Percentiles rank a stretch among this genome's conserved stretches.
These are phyloP conservation scores for Pulchroboletus neoregius DNA, from an alignment of 1,284 basidiomycete genomes.

Conservation along the genomic window DNA sequence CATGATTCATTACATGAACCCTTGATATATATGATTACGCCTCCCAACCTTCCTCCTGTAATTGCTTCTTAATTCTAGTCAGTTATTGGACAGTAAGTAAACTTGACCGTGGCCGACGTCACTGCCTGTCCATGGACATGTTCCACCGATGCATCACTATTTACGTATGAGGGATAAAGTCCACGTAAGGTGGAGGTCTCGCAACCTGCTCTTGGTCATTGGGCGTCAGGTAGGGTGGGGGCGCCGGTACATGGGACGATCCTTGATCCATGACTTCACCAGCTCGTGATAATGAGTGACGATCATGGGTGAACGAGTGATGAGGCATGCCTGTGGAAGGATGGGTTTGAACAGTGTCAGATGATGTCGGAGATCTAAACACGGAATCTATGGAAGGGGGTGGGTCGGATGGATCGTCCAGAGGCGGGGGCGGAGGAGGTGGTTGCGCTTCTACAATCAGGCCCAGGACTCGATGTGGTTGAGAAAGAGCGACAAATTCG, in stretches of 20 bases:
- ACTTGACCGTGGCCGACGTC: neutral
- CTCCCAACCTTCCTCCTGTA: slow-evolving; percentile 21
- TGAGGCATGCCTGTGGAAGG: slow-evolving; percentile 35
- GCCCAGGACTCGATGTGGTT: slow-evolving; percentile 54
- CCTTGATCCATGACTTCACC: slow-evolving; percentile 33
- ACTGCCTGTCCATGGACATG: neutral
- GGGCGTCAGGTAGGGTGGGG: slow-evolving; percentile 44
- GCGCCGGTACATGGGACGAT: slow-evolving; percentile 44
- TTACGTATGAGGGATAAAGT: slow-evolving; percentile 33
- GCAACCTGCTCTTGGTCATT: slow-evolving; percentile 37
- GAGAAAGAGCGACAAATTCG: slow-evolving; percentile 54
- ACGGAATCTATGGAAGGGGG: slow-evolving; percentile 80
- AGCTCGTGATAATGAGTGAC: slow-evolving; percentile 23
- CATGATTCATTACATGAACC: slow-evolving; percentile 21
- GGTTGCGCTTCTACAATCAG: slow-evolving; percentile 51
- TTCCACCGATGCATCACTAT: slow-evolving; percentile 12
- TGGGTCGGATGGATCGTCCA: slow-evolving; percentile 81
- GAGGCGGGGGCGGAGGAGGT: slow-evolving; percentile 73
- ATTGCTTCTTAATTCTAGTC: slow-evolving; percentile 30
- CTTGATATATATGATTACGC: slow-evolving; percentile 27
- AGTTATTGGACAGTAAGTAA: slow-evolving; percentile 13
- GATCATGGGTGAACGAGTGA: slow-evolving; percentile 33
- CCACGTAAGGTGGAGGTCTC: slow-evolving; percentile 43
- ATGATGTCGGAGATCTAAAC: slow-evolving; percentile 55
- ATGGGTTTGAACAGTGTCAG: slow-evolving; percentile 41